These are phyloP conservation scores for Astragalus glycyphyllos DNA, from an alignment of 306 rosid species.

Conservation along the genomic window DNA sequence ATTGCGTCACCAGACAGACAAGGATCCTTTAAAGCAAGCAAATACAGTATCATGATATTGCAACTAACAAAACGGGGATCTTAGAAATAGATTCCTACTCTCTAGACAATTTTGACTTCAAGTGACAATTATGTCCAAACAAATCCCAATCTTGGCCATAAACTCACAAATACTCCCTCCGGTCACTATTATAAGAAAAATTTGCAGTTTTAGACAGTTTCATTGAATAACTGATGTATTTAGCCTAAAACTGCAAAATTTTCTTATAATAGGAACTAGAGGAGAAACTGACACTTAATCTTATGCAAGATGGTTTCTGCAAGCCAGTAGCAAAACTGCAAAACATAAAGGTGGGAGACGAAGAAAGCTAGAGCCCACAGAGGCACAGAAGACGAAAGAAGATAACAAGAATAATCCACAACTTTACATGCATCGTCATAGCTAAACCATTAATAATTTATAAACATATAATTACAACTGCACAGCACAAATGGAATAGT, in stretches of 20 bases:
- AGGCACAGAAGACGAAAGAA: slow-evolving; percentile 1
- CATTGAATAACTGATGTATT: no score
- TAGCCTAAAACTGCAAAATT: no score
- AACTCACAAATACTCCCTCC: slow-evolving; percentile 15
- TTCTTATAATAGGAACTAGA: no score
- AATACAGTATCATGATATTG: not conserved
- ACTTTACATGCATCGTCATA: slow-evolving; percentile 6
- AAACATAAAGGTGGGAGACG: not conserved
- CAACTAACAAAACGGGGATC: not conserved
- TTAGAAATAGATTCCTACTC: not conserved
- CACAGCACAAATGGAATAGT: not conserved
- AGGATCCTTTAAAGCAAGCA: no score
- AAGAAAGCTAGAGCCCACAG: not conserved
- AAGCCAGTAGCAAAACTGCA: slow-evolving; percentile 27
- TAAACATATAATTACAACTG: not conserved
- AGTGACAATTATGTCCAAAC: not conserved
- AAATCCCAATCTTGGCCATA: not conserved
- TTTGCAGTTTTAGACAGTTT: no score
- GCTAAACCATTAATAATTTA: slow-evolving; percentile 5
- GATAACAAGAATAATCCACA: not conserved
- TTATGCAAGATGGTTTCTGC: not conserved
- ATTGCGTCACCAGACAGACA: no score
- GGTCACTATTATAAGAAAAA: no score
- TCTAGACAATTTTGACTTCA: not conserved
- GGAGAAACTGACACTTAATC: not conserved